These are phyloP conservation scores for Candida germanica DNA, from an alignment of 805 yeast species.

Conservation along the genomic window DNA sequence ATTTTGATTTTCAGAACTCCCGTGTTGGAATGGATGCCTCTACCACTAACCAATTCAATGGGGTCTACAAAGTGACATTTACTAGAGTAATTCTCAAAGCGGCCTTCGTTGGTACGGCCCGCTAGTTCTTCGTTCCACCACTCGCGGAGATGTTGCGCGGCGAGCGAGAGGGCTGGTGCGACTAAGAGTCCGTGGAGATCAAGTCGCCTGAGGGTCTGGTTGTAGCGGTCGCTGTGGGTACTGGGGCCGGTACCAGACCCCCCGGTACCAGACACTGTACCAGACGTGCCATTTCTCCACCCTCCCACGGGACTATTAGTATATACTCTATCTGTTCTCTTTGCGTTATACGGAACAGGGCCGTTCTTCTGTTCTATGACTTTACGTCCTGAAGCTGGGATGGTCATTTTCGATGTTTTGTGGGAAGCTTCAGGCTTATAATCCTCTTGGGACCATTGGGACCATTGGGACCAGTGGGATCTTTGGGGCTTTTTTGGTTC, in stretches of 20 bases:
- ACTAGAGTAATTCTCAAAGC: constrained; percentile 27
- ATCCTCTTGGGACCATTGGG: not conserved
- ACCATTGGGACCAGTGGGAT: not conserved
- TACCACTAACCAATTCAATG: constrained; percentile 56
- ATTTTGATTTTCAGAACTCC: constrained; percentile 51
- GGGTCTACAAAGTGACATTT: constrained; percentile 42
- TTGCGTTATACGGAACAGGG: too few relatives aligned
- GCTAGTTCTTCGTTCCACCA: constrained; percentile 67
- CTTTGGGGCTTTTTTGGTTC: not conserved
- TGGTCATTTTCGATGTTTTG: too few relatives aligned
- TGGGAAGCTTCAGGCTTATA: too few relatives aligned
- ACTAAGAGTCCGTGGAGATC: constrained; percentile 61
- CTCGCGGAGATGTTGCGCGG: constrained; percentile 30
- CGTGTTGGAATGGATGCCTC: constrained; percentile 65
- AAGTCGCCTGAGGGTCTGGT: constrained; percentile 18
- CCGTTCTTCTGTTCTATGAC: too few relatives aligned
- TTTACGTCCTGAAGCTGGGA: too few relatives aligned
- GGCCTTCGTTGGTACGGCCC: constrained; percentile 40
- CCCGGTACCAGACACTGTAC: too few relatives aligned
- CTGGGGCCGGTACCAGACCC: too few relatives aligned
- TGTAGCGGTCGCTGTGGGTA: too few relatives aligned
- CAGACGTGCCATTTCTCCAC: too few relatives aligned
- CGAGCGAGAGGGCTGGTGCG: constrained; percentile 42
- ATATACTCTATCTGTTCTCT: too few relatives aligned
- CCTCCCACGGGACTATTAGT: too few relatives aligned